These are phyloP conservation scores for Betula pendula DNA, from an alignment of 306 rosid species.

Conservation along the genomic window DNA sequence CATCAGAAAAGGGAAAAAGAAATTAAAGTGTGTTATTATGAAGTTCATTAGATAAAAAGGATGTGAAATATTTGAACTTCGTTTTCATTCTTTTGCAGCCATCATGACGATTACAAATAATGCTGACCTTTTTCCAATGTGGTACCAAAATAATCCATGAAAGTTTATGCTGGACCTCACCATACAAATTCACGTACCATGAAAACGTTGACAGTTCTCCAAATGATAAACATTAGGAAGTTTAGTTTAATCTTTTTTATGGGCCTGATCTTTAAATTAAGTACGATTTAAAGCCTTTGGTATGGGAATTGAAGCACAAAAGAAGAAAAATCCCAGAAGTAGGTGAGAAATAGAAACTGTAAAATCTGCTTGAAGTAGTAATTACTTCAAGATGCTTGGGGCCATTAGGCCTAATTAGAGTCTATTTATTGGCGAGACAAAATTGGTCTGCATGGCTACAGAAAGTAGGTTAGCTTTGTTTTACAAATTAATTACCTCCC, in stretches of 20 bases:
- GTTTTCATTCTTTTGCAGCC: not conserved
- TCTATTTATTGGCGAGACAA: no score
- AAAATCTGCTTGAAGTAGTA: no score
- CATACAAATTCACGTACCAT: not conserved
- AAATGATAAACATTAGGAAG: no score
- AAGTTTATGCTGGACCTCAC: not conserved
- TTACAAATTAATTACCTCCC: not conserved
- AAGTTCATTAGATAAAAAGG: no score
- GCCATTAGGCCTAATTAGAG: no score
- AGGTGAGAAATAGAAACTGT: no score
- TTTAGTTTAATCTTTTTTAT: no score
- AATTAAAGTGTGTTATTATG: no score
- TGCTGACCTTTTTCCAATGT: no score
- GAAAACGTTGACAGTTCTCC: not conserved
- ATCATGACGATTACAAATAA: not conserved
- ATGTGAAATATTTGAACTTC: not conserved
- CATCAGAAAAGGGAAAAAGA: no score
- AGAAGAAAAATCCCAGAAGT: not conserved
- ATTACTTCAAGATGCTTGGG: no score
- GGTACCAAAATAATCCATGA: not conserved
- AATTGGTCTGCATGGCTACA: not conserved
- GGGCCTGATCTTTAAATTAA: no score
- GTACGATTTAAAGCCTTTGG: not conserved
- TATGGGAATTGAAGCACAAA: not conserved
- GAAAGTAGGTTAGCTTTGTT: not conserved